Evolutionary conservation across 495 filamentous ascomycete genomes (phyloP), one percentile per base, ranked within the genome.

Genomic region (Geopyxis carbonaria): DNA sequence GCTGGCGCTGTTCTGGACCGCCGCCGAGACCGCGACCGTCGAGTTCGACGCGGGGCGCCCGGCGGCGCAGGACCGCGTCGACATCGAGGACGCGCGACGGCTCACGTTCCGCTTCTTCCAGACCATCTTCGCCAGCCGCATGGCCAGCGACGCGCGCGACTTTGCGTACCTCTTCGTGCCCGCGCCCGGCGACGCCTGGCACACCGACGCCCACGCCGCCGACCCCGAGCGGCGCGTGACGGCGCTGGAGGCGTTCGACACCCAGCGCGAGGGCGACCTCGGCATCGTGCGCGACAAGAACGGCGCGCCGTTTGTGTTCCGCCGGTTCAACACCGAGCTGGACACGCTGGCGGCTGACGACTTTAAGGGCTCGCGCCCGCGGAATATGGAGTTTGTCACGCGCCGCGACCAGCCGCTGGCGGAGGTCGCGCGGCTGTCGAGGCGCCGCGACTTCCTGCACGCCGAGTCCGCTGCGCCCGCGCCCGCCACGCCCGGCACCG

Each of bases 391-490:
- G 13, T 11, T 21, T n/a, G 15, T 24, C 35, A 22, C 22, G 11
- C 15, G n/a, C n/a, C 16, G 16, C 23, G 38, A 40, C 28, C 46
- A 45, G 19, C 63, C 68, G 1, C 64, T 73, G 42, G 40, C 78
- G 5, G 57, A 64, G 28, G 53, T 70, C 3, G 61, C 42, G 18
- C 59, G 53, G 21, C 66, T 76, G 47, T 61, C 73, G 2, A 67
- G 64, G 33, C 64, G 72, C 25, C 58, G 61, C 5, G 72, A 83
- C 44, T 79, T 75, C 36, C 65, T 82, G 30, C 72, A 72, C 38
- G 60, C 44, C 7, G 34, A 53, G 25, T n/a, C n/a, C n/a, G n/a
- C n/a, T n/a, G n/a, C n/a, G n/a, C n/a, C n/a, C n/a, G n/a, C n/a
- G n/a, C n/a, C n/a, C n/a, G n/a, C n/a, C n/a, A n/a, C n/a, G n/a